These are phyloP conservation scores for Aristolochia contorta DNA, from an alignment of 164 flowering plant species.

Conservation along the genomic window DNA sequence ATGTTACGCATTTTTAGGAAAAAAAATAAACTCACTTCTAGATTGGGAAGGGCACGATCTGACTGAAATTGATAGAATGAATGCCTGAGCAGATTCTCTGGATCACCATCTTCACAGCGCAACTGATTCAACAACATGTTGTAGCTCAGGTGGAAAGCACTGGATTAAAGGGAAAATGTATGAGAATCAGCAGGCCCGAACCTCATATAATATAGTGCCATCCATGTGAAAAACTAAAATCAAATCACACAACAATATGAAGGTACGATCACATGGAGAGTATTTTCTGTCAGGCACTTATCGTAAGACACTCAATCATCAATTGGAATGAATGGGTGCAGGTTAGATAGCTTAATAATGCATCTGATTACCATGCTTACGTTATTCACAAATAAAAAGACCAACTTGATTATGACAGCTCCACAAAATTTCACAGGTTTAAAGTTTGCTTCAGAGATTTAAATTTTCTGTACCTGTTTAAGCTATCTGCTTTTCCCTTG, in stretches of 20 bases:
- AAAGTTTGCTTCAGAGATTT: too few species aligned
- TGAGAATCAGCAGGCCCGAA: background rate
- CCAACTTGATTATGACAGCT: background rate
- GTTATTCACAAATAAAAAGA: background rate
- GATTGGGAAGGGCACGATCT: constrained; percentile 89
- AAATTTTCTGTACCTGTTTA: constrained; percentile 61
- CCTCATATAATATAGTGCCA: too few species aligned
- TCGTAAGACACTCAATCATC: too few species aligned
- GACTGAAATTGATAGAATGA: constrained; percentile 97
- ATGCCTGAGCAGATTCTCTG: constrained; percentile 82
- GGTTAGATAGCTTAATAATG: too few species aligned
- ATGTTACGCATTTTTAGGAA: background rate
- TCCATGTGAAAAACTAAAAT: too few species aligned
- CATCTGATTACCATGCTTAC: background rate
- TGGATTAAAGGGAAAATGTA: constrained; percentile 18
- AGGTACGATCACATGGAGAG: too few species aligned
- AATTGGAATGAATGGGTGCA: too few species aligned
- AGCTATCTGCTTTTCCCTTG: constrained; percentile 91
- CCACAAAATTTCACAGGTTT: background rate
- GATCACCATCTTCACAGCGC: constrained; percentile 88
- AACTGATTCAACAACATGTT: constrained; percentile 96
- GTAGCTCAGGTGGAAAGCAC: constrained; percentile 98
- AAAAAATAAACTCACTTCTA: constrained; percentile 51
- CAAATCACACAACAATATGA: too few species aligned
- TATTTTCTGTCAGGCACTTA: too few species aligned